These are phyloP conservation scores for Boletus rubescentipes DNA, from an alignment of 768 basidiomycete genomes.

Conservation along the genomic window DNA sequence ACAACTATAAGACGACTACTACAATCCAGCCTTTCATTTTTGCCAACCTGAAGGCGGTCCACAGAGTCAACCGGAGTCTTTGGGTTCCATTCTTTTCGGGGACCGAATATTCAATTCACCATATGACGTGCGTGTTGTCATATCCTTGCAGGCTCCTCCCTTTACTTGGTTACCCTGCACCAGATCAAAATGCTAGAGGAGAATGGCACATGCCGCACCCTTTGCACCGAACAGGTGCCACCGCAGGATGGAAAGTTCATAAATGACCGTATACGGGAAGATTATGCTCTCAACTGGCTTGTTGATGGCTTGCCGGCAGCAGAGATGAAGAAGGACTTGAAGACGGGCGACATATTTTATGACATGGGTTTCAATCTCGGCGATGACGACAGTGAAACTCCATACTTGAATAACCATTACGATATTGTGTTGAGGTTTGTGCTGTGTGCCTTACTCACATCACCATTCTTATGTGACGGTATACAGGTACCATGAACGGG, in stretches of 20 bases:
- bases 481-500: slow-evolving; percentile 75
- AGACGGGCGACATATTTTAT: slow-evolving; percentile 83
- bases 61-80: slow-evolving; percentile 73
- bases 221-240: slow-evolving; percentile 65
- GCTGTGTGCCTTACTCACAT: background rate
- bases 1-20: slow-evolving; percentile 77
- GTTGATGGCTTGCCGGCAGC: slow-evolving; percentile 92
- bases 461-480: slow-evolving; percentile 9
- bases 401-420: slow-evolving; percentile 90
- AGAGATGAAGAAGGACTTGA: slow-evolving; percentile 82
- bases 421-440: slow-evolving; percentile 74
- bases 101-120: slow-evolving; percentile 92
- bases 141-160: background rate
- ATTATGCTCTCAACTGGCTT: slow-evolving; percentile 93
- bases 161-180: slow-evolving; percentile 6
- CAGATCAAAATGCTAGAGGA: slow-evolving; percentile 83
- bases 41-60: slow-evolving; percentile 78
- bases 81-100: slow-evolving; percentile 95
- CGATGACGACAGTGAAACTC: slow-evolving; percentile 59
- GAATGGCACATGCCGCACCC: slow-evolving; percentile 68
- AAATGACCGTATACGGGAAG: slow-evolving; percentile 87
- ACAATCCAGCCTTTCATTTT: slow-evolving; percentile 82
- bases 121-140: slow-evolving; percentile 64
- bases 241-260: slow-evolving; percentile 82
- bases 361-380: slow-evolving; percentile 97